phyloP scores from a whole-genome alignment of 1,139 yeast genomes.

The Geotrichum carabidarum region DNA sequence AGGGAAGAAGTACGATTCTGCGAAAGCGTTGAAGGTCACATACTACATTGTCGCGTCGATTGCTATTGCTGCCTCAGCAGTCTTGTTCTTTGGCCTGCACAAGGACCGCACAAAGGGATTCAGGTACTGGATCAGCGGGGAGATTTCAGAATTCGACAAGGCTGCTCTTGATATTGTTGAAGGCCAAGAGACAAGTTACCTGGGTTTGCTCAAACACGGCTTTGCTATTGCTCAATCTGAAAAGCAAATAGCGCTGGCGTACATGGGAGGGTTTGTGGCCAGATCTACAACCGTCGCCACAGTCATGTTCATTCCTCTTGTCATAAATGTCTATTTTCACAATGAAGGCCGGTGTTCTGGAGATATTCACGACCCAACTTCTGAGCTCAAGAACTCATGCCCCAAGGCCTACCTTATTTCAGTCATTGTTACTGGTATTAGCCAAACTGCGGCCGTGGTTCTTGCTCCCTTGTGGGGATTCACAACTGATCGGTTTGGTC shows the following conservation, averaged over 20 bases:
- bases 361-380: conserved; percentile 26
- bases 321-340: conserved; percentile 54
- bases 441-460: conserved; percentile 52
- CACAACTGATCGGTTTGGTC: conserved; percentile 50
- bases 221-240: conserved; percentile 39
- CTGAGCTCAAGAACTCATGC: conserved; percentile 40
- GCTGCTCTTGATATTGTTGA: conserved; percentile 30
- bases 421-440: conserved; percentile 63
- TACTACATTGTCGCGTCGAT: conserved; percentile 48
- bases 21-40: conserved; percentile 45
- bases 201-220: conserved; percentile 46
- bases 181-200: conserved; percentile 31
- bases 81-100: conserved; percentile 48
- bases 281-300: conserved; percentile 59
- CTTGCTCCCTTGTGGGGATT: conserved; percentile 63
- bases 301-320: conserved; percentile 58
- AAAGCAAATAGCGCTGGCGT: conserved; percentile 46
- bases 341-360: conserved; percentile 26
- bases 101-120: conserved; percentile 40
- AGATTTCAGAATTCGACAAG: conserved; percentile 30
- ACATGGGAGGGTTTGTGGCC: conserved; percentile 58
- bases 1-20: conserved; percentile 44
- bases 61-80: conserved; percentile 41
- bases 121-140: conserved; percentile 28
- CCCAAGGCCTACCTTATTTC: conserved; percentile 60